These are phyloP conservation scores for Glaciozyma antarctica DNA, from an alignment of 768 basidiomycete species.

Conservation along the genomic window DNA sequence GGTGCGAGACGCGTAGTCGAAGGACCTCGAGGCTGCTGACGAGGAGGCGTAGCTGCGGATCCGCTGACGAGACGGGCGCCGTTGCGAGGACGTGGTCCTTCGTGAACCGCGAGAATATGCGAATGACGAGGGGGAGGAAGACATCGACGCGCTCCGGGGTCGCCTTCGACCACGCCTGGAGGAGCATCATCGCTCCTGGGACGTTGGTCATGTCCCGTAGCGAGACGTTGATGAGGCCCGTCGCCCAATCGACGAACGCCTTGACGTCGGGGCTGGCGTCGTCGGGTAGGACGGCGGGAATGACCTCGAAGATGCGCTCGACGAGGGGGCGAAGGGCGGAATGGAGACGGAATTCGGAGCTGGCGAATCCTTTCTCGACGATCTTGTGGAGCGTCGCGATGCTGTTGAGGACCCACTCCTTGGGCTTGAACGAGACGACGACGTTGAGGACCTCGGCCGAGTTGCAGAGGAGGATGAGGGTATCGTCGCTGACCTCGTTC, in stretches of 20 bases:
- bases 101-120: slow-evolving; percentile 69
- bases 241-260: slow-evolving; percentile 69
- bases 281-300: slow-evolving; percentile 18
- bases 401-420: slow-evolving; percentile 69
- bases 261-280: slow-evolving; percentile 19
- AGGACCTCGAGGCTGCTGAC: slow-evolving; percentile 74
- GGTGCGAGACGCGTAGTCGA: slow-evolving; percentile 63
- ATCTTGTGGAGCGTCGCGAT: slow-evolving; percentile 60
- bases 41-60: slow-evolving; percentile 49
- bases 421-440: slow-evolving; percentile 69
- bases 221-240: slow-evolving; percentile 64
- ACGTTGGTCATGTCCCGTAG: slow-evolving; percentile 61
- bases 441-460: slow-evolving; percentile 82
- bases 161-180: slow-evolving; percentile 71
- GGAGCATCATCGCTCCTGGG: slow-evolving; percentile 72
- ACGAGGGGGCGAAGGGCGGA: slow-evolving; percentile 46
- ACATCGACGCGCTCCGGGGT: slow-evolving; percentile 73
- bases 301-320: slow-evolving; percentile 32
- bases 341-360: slow-evolving; percentile 62
- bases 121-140: slow-evolving; percentile 65
- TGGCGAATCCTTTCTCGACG: slow-evolving; percentile 68
- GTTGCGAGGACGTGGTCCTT: slow-evolving; percentile 68
- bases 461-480: slow-evolving; percentile 61
- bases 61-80: slow-evolving; percentile 48
- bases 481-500: slow-evolving; percentile 64